phyloP scores from a whole-genome alignment of 805 yeast genomes.

The Ogataea haglerorum region DNA sequence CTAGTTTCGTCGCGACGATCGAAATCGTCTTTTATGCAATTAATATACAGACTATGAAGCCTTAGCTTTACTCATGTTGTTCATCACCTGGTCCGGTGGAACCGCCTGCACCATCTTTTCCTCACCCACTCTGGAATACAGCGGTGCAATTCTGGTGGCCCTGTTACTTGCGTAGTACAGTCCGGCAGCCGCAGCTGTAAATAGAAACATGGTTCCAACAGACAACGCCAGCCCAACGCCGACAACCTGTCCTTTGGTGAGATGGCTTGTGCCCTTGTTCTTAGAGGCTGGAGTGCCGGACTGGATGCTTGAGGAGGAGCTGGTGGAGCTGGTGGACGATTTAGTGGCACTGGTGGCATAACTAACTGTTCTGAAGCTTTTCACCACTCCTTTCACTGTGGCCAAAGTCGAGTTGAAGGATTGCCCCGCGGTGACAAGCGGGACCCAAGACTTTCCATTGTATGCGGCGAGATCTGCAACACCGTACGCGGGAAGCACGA shows the following conservation, averaged over 20 bases:
- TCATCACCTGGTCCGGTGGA: conserved; percentile 52
- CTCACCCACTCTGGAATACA: conserved; percentile 56
- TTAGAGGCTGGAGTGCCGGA: not conserved
- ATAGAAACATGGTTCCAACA: conserved; percentile 43
- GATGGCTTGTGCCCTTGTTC: conserved; percentile 14
- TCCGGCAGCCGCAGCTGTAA: conserved; percentile 41
- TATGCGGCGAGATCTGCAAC: conserved; percentile 56
- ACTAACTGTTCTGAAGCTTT: conserved; percentile 18
- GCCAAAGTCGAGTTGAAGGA: conserved; percentile 25
- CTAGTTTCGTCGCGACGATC: conserved; percentile 9
- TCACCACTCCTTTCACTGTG: conserved; percentile 30
- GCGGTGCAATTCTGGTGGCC: conserved; percentile 40
- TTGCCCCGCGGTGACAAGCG: conserved; percentile 48
- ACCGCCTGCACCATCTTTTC: conserved; percentile 58
- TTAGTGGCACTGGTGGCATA: conserved; percentile 8
- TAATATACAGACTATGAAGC: conserved; percentile 7
- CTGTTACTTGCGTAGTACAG: conserved; percentile 34
- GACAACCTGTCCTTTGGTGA: conserved; percentile 61
- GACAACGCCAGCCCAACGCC: conserved; percentile 68
- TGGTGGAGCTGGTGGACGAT: conserved; percentile 7
- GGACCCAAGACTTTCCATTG: conserved; percentile 67
- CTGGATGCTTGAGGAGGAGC: conserved; percentile 1
- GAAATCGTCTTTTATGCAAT: conserved; percentile 1
- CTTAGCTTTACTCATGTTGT: conserved; percentile 22
- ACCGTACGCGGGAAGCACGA: conserved; percentile 51